Base-by-base conservation (phyloP, 108 stramenopile species). In the Cyclotella sp. region DNA sequence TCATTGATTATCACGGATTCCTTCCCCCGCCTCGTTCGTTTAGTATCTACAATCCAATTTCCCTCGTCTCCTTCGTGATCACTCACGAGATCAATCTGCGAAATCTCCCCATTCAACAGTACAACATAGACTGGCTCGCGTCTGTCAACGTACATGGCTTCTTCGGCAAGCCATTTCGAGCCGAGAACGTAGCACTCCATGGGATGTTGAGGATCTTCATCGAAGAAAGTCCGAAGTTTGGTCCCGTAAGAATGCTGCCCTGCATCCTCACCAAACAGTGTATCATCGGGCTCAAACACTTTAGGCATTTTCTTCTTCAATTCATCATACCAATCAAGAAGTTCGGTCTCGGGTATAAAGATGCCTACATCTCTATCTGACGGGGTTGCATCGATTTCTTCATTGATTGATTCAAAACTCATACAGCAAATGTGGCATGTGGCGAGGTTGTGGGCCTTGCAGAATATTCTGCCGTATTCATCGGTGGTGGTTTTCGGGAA, bases 181-280 rank as follows among this genome's bases (percentile, higher is more conserved):
- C 84, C 84, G 13, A 67, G 11, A 26, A 85, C 75, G 60, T 70
- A 49, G 41, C 64, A 71, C 30, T 45, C 51, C 70, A 72, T 81
- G 15, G 69, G 64, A n/a, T 80, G 65, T 44, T 67, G 41, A 12
- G 69, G 75, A 68, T 85, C 84, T 19, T 83, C 72, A 69, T 83
- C 82, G 68, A 83, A 83, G 62, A 54, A 74, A 11, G 54, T 41
- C 53, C 66, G 34, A 45, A 85, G 49, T 34, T 81, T 71, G 47
- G 78, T 74, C 15, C 79, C 84, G 19, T 73, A 72, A 0, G 70
- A 64, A 53, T 85, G 84, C 54, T 81, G 78, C 14, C 60, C 70
- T 7, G 46, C 43, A 46, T 78, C 57, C 13, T 68, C 45, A 13
- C 79, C 79, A 77, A 73, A 85, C 15, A 80, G 1, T 40, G 70